Percentiles rank a stretch among this genome's conserved stretches.
Evolutionary conservation across 2,329 filamentous ascomycete species (phyloP).

Genomic region (Thielaviopsis euricoi): DNA sequence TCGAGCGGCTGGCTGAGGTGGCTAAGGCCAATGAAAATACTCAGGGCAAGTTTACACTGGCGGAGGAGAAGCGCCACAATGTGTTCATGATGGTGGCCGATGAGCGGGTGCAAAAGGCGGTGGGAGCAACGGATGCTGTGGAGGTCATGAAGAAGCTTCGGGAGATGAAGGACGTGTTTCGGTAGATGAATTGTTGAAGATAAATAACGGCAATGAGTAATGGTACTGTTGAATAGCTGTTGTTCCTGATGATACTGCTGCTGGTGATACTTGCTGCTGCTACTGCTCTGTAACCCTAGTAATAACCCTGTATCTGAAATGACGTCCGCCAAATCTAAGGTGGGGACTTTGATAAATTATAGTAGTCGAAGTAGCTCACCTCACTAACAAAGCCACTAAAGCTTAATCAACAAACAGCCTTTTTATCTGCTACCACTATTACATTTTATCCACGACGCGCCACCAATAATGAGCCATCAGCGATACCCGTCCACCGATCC

Average conservation of each 20-base stretch:
- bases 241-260: constrained; percentile 23
- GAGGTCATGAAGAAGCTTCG: constrained; percentile 74
- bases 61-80: constrained; percentile 93
- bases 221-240: too few relatives aligned
- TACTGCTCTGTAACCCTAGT: too few relatives aligned
- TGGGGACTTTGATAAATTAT: too few relatives aligned
- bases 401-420: too few relatives aligned
- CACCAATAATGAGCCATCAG: constrained; percentile 39
- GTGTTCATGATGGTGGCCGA: constrained; percentile 88
- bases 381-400: too few relatives aligned
- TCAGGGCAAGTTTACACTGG: constrained; percentile 91
- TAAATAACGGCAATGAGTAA: too few relatives aligned
- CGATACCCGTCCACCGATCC: constrained; percentile 39
- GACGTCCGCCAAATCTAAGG: too few relatives aligned
- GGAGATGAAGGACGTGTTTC: constrained; percentile 76
- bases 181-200: constrained; percentile 20
- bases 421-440: background rate
- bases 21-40: constrained; percentile 71
- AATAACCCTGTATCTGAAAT: too few relatives aligned
- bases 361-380: too few relatives aligned
- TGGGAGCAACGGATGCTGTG: constrained; percentile 62
- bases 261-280: too few relatives aligned
- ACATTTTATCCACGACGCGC: background rate
- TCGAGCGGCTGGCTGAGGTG: constrained; percentile 63
- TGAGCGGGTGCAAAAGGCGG: constrained; percentile 66